Conservation (phyloP, 1,139 yeast genomes). For the Candida pseudocylindracea region DNA sequence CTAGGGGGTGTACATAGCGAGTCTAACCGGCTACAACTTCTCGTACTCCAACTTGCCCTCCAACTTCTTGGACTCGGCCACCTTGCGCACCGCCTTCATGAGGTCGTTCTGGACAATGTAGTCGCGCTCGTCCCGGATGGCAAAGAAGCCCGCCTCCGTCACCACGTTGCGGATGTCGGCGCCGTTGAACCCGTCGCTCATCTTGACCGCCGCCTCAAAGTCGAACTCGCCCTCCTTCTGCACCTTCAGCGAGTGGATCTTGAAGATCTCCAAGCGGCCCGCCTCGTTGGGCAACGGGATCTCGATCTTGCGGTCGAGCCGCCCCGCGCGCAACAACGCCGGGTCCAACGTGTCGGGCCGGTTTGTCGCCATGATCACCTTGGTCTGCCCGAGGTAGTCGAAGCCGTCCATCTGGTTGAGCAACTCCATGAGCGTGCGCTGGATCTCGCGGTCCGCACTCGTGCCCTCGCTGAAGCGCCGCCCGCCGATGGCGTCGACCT, state of each 20-base stretch:
- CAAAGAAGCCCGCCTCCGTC: constrained; percentile 98
- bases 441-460: constrained; percentile 96
- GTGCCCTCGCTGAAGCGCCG: constrained; percentile 97
- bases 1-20: constrained; percentile 3
- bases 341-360: constrained; percentile 98
- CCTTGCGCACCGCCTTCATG: constrained; percentile 96
- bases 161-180: constrained; percentile 95
- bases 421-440: constrained; percentile 95
- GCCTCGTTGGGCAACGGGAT: constrained; percentile 93
- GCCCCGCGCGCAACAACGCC: constrained; percentile 95
- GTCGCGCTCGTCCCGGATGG: constrained; percentile 94
- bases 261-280: constrained; percentile 85
- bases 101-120: constrained; percentile 82
- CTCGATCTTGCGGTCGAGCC: constrained; percentile 94
- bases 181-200: constrained; percentile 98
- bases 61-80: constrained; percentile 87
- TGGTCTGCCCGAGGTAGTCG: constrained; percentile 91
- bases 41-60: constrained; percentile 94
- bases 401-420: constrained; percentile 98
- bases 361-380: constrained; percentile 97
- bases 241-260: constrained; percentile 77
- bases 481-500: constrained; percentile 98
- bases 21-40: constrained; percentile 16
- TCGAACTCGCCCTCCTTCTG: constrained; percentile 91
- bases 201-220: constrained; percentile 89